Base-by-base conservation (phyloP, 371 early-diverging fungal species). In the Paraphysoderma sedebokerense region DNA sequence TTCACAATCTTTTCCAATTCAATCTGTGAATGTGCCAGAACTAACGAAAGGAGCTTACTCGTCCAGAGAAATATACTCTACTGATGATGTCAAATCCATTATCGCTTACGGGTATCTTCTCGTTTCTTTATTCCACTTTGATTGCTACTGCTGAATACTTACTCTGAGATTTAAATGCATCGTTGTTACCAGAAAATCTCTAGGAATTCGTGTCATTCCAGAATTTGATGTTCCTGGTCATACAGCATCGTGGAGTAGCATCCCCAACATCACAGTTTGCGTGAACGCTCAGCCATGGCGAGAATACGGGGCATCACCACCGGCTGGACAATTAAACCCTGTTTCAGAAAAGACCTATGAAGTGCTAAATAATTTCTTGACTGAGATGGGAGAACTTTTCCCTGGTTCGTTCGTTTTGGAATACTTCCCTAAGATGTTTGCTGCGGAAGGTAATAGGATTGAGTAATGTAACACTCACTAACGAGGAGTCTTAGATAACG, bases 141-240 rank as follows among this genome's bases (percentile, higher is more conserved):
- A 7, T 19, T 38, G 22, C 22, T 5, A 40, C 22, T 29, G 17
- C 38, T 38, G 9, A 38, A 19, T 12, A 34, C 12, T 17, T 34
- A 34, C 34, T 17, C 12, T 34, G 3, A 7, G 5, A 5, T 38
- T n/a, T n/a, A n/a, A n/a, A n/a, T n/a, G n/a, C n/a, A n/a, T n/a
- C n/a, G n/a, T n/a, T n/a, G n/a, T n/a, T n/a, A n/a, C n/a, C n/a
- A 38, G 38, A 20, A 23, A 28, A 23, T 20, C 1, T n/a, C 42
- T 28, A 1, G 87, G 84, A 39, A 70, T 86, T 29, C 75, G 87
- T 37, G 70, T 85, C 19, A 62, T 83, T 9, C 75, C 84, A 19
- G 87, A 86, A 58, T 66, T 83, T 22, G 85, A 85, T 38, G 73
- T 82, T 61, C 85, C 87, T 30, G 86, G 81, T 0, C 86, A 86